These are phyloP conservation scores for Aspergillus felis DNA, from an alignment of 2,329 filamentous ascomycete genomes.

Conservation along the genomic window DNA sequence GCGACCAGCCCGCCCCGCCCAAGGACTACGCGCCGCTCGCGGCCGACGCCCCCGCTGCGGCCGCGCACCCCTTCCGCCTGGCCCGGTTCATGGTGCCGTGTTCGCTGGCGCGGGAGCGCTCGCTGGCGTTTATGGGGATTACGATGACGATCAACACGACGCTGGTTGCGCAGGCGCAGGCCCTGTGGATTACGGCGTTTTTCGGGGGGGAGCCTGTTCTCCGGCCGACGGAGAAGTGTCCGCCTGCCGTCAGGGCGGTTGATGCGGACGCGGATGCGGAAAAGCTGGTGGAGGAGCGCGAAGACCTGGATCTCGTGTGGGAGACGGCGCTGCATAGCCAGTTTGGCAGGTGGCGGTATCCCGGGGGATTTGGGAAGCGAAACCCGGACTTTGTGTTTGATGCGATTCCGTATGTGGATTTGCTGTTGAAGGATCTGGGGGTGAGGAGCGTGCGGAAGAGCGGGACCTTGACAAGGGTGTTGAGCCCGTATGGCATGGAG, in stretches of 20 bases:
- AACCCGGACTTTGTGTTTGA: slow-evolving; percentile 69
- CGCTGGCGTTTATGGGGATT: slow-evolving; percentile 49
- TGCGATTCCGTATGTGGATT: slow-evolving; percentile 67
- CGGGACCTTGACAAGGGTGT: slow-evolving; percentile 28
- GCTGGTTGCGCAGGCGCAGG: slow-evolving; percentile 46
- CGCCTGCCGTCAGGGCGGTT: slow-evolving; percentile 9
- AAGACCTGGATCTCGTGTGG: slow-evolving; percentile 38
- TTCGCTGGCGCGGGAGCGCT: slow-evolving; percentile 37
- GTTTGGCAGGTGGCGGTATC: slow-evolving; percentile 66
- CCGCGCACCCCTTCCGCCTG: slow-evolving; percentile 45
- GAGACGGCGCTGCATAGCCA: slow-evolving; percentile 63
- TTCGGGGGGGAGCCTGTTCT: slow-evolving; percentile 51
- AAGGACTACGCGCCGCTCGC: slow-evolving; percentile 26
- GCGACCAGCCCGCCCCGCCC: slow-evolving; percentile 36
- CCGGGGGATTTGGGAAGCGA: slow-evolving; percentile 54
- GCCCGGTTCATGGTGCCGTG: slow-evolving; percentile 46
- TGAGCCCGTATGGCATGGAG: slow-evolving; percentile 35
- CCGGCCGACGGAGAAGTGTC: slow-evolving; percentile 20
- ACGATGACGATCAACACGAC: slow-evolving; percentile 45
- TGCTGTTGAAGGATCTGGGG: slow-evolving; percentile 63
- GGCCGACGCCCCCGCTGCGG: slow-evolving; percentile 33
- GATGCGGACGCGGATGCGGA: slow-evolving; percentile 1
- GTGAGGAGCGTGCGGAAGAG: slow-evolving; percentile 45
- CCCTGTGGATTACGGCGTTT: slow-evolving; percentile 64
- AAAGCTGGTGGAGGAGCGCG: slow-evolving; percentile 3